Evolutionary conservation across 345 rosid species (phyloP), one percentile per base, ranked within the genome.

Genomic region (Dimocarpus longan): DNA sequence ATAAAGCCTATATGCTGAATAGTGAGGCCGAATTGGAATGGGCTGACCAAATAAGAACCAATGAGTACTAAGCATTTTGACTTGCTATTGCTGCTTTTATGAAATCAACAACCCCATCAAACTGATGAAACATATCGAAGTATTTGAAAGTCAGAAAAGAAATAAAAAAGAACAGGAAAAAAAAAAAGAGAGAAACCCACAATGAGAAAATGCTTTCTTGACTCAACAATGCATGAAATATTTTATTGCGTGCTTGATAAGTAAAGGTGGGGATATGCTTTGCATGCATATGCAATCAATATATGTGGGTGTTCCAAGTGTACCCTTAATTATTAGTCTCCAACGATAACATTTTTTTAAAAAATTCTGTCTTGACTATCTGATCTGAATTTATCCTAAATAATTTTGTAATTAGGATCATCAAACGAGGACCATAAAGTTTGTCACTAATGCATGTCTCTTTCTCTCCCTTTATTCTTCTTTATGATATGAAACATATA

Each of bases 151-250:
- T 10, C 57, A 52, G 18, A 15, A 13, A 3, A 42, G 6, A 42
- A 52, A 15, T 0, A 52, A 52, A 13, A 1, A 4, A 52, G 0
- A 10, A 11, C 0, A 52, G 0, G 18, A 8, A 52, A 52, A 10
- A 52, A 52, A 52, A 5, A 52, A 2, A 15, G 8, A 52, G 16
- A 52, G 16, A 52, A 52, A 42, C 37, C 56, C 63, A 60, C 28
- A 22, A 60, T 60, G 11, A 19, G 26, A 60, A 19, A 60, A 60
- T 60, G 65, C 26, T 60, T 60, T 60, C 65, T 19, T 60, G 65
- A 60, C 65, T 60, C 65, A 60, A 60, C 65, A 60, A 60, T 60
- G 65, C 65, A 60, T 60, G 65, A 60, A 59, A 59, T 21, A 59
- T 59, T 8, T 18, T 57, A n/a, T 57, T 7, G 10, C 16, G 63